Evolutionary conservation across 2,329 filamentous ascomycete species (phyloP).

Genomic region (Tolypocladium capitatum): DNA sequence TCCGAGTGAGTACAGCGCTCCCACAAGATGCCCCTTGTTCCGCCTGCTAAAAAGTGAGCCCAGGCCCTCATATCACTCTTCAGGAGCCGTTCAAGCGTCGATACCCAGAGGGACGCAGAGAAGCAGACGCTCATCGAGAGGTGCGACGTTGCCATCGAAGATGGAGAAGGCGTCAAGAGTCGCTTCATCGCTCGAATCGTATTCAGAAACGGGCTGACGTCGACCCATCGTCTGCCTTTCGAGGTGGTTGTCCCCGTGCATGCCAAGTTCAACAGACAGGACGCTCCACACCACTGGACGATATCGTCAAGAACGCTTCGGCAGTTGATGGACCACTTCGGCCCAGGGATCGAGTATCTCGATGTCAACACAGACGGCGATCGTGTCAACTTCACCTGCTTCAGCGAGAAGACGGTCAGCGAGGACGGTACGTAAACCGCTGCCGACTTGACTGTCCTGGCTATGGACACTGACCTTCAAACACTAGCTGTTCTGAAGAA

Average conservation of each 20-base stretch:
- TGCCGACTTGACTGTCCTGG: neutral
- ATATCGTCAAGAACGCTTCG: constrained; percentile 59
- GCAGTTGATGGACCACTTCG: constrained; percentile 70
- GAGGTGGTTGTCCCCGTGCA: constrained; percentile 63
- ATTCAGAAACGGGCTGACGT: constrained; percentile 63
- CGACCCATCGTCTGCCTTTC: constrained; percentile 64
- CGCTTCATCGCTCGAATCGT: constrained; percentile 61
- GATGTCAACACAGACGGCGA: constrained; percentile 65
- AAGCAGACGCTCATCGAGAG: constrained; percentile 58
- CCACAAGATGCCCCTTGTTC: neutral
- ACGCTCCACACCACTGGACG: constrained; percentile 56
- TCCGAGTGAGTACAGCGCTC: constrained; percentile 36
- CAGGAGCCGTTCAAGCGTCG: constrained; percentile 47
- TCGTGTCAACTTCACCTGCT: constrained; percentile 66
- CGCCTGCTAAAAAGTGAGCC: neutral
- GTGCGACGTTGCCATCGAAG: constrained; percentile 62
- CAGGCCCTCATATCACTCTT: constrained; percentile 62
- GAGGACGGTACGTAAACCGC: constrained; percentile 28
- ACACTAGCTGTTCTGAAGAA: constrained; percentile 64
- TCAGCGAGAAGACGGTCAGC: constrained; percentile 64
- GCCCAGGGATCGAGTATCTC: constrained; percentile 65
- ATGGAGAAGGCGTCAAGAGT: constrained; percentile 57
- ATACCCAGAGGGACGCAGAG: constrained; percentile 43
- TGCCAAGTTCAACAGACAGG: constrained; percentile 56
- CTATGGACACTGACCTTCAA: constrained; percentile 5